Percentiles rank a stretch among this genome's conserved stretches.
Conservation (phyloP, 2,329 filamentous ascomycete species). For the Colletotrichum sp. region DNA sequence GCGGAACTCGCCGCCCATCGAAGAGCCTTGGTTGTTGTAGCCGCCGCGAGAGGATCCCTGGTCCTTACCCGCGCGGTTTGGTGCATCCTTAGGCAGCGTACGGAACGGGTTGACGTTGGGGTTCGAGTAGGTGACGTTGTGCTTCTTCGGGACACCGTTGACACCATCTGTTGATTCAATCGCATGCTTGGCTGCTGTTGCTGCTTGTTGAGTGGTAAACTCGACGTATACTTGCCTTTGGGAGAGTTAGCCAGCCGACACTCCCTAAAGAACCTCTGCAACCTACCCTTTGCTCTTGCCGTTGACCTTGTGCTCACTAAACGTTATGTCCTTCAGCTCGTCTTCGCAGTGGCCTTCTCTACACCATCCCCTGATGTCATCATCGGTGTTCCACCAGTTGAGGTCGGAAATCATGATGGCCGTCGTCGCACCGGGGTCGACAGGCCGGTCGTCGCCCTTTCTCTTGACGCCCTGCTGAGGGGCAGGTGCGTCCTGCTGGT, state of each 20-base stretch:
- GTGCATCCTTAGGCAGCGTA: slow-evolving; percentile 88
- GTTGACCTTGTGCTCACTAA: slow-evolving; percentile 98
- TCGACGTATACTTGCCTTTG: slow-evolving; percentile 80
- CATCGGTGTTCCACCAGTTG: slow-evolving; percentile 96
- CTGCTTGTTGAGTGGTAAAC: slow-evolving; percentile 81
- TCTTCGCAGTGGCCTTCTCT: slow-evolving; percentile 80
- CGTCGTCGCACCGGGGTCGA: slow-evolving; percentile 65
- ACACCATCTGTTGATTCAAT: slow-evolving; percentile 71
- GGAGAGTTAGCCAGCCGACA: not conserved
- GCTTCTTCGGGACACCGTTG: slow-evolving; percentile 69
- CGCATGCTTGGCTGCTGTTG: slow-evolving; percentile 82
- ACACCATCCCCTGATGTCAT: slow-evolving; percentile 89
- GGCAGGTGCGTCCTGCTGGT: slow-evolving; percentile 27
- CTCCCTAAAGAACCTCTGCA: not conserved
- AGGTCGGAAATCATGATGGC: slow-evolving; percentile 89
- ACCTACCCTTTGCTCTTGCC: slow-evolving; percentile 95
- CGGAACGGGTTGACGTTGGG: slow-evolving; percentile 86
- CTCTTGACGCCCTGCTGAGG: slow-evolving; percentile 64
- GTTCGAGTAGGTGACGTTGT: slow-evolving; percentile 76
- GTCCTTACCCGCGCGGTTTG: slow-evolving; percentile 70
- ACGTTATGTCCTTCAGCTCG: slow-evolving; percentile 90
- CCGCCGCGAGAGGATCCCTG: slow-evolving; percentile 57
- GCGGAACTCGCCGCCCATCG: slow-evolving; percentile 49
- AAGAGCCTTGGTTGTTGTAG: slow-evolving; percentile 54
- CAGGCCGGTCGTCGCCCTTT: slow-evolving; percentile 63